Evolutionary conservation across 2,329 filamentous ascomycete genomes (phyloP).

Genomic region (Nigrospora oryzae): DNA sequence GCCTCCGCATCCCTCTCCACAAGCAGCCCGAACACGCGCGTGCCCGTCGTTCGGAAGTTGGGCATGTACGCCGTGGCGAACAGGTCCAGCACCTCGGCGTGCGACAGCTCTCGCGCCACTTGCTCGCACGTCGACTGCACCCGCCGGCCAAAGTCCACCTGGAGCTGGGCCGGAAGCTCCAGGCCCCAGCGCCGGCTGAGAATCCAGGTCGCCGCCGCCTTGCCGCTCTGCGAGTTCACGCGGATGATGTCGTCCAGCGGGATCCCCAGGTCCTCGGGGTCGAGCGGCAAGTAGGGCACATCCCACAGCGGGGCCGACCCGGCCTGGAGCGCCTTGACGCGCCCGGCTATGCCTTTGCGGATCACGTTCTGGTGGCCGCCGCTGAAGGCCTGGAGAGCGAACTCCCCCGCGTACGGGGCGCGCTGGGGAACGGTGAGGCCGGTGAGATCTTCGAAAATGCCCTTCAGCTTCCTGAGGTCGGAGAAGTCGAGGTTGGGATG

Average conservation of each 20-base stretch:
- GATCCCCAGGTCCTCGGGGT: slow-evolving; percentile 85
- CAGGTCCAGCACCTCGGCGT: slow-evolving; percentile 73
- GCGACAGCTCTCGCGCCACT: slow-evolving; percentile 74
- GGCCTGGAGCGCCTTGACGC: not conserved
- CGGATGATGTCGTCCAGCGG: slow-evolving; percentile 98
- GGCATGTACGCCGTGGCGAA: slow-evolving; percentile 86
- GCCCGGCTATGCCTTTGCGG: slow-evolving; percentile 28
- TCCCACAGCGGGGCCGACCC: not conserved
- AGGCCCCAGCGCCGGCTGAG: slow-evolving; percentile 82
- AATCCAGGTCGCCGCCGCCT: slow-evolving; percentile 90
- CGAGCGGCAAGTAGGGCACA: slow-evolving; percentile 65
- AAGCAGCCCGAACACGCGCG: not conserved
- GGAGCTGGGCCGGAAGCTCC: slow-evolving; percentile 86
- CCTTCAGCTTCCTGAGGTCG: slow-evolving; percentile 55
- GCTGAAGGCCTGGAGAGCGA: slow-evolving; percentile 57
- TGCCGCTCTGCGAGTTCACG: slow-evolving; percentile 93
- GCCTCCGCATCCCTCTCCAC: not conserved
- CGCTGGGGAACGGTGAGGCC: slow-evolving; percentile 60
- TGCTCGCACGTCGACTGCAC: slow-evolving; percentile 75
- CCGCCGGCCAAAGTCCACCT: slow-evolving; percentile 81
- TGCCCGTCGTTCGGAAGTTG: slow-evolving; percentile 22
- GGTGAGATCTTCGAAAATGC: slow-evolving; percentile 57
- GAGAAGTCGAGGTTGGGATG: slow-evolving; percentile 58
- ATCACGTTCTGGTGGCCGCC: slow-evolving; percentile 57
- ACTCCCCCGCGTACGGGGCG: slow-evolving; percentile 55